A percentile compares a stretch with the other conserved stretches of the same genome.
phyloP scores from a whole-genome alignment of 441 rosid genomes.

The Erodium texanum region DNA sequence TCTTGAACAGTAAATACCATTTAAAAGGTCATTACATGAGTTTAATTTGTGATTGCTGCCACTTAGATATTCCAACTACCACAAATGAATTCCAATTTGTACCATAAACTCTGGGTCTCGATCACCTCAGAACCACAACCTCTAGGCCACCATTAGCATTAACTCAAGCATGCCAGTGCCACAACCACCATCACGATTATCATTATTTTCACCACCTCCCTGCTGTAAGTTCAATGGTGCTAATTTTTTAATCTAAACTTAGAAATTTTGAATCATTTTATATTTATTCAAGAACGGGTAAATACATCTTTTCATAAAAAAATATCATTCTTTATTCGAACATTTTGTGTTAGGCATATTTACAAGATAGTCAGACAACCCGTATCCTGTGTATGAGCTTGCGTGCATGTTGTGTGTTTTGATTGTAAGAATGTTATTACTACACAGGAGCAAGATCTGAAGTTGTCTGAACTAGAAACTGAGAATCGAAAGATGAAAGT shows the following conservation, averaged over 20 bases:
- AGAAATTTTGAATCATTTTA: background rate
- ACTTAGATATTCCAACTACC: background rate
- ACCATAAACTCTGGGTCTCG: no score
- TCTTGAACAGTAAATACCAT: background rate
- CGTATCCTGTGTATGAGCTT: background rate
- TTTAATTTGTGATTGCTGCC: background rate
- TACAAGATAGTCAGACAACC: background rate
- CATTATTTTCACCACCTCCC: background rate
- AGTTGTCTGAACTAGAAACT: constrained; percentile 76
- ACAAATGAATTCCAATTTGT: no score
- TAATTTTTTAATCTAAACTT: background rate
- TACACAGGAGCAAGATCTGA: constrained; percentile 84
- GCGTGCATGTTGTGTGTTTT: constrained; percentile 9
- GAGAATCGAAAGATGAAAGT: constrained; percentile 95
- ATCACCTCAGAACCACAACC: background rate
- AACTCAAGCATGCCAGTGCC: background rate
- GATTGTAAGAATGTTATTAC: constrained; percentile 9
- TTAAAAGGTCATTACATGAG: background rate
- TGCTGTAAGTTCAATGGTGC: background rate
- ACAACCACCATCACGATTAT: background rate
- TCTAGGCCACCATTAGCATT: background rate
- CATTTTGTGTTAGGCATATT: background rate
- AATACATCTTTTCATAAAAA: background rate
- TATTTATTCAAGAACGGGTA: background rate
- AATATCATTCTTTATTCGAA: background rate